phyloP scores from a whole-genome alignment of 2,329 filamentous ascomycete species.

The Apiospora kogelbergensis region DNA sequence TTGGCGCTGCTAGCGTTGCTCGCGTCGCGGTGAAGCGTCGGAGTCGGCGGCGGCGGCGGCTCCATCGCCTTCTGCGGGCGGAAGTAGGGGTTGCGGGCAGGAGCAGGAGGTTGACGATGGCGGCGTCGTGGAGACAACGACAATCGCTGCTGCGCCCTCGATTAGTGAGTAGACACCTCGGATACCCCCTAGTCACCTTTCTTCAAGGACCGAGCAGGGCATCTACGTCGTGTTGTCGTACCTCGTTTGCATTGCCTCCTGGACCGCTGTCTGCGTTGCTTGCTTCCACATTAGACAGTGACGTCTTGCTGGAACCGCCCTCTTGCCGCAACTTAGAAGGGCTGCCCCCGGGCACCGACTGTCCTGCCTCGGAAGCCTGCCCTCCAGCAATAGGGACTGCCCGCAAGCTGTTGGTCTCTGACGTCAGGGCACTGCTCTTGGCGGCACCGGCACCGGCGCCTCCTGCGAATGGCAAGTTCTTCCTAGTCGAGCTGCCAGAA shows the following conservation, averaged over 20 bases:
- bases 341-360: not conserved
- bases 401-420: conserved; percentile 59
- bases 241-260: conserved; percentile 38
- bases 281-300: not conserved
- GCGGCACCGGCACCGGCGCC: conserved; percentile 35
- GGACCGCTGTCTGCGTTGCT: not conserved
- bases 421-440: conserved; percentile 53
- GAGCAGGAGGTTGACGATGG: not conserved
- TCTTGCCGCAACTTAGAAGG: conserved; percentile 23
- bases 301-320: conserved; percentile 11
- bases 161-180: conserved; percentile 4
- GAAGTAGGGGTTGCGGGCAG: not conserved
- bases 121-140: conserved; percentile 5
- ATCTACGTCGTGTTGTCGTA: conserved; percentile 50
- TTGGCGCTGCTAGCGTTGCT: conserved; percentile 37
- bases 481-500: conserved; percentile 68
- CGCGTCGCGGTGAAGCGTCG: not conserved
- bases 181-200: not conserved
- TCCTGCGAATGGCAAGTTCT: conserved; percentile 60
- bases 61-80: conserved; percentile 13
- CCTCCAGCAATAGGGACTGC: conserved; percentile 40
- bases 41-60: not conserved
- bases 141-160: conserved; percentile 13
- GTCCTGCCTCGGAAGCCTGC: not conserved
- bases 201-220: conserved; percentile 49